phyloP scores from a whole-genome alignment of 1,284 basidiomycete species.

The Cystobasidiaceae sp. region DNA sequence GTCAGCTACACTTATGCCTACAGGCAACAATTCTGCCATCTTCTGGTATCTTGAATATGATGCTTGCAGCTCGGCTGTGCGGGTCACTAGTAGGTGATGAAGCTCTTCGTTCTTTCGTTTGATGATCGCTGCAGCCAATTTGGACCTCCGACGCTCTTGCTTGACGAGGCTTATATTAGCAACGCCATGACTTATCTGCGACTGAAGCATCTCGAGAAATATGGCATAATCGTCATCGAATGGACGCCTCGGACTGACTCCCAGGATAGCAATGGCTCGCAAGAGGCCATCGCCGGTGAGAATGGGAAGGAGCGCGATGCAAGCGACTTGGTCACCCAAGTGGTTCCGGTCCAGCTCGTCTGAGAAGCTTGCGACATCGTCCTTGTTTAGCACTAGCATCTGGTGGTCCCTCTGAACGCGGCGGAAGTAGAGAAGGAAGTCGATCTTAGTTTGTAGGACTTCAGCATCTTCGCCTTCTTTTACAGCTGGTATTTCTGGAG shows the following conservation, averaged over 20 bases:
- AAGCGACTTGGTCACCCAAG: not conserved
- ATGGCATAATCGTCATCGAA: conserved; percentile 35
- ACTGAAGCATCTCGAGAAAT: conserved; percentile 35
- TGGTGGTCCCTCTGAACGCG: not conserved
- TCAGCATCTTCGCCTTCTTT: too few species aligned
- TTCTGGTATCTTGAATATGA: conserved; percentile 35
- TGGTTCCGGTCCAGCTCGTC: not conserved
- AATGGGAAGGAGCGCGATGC: not conserved
- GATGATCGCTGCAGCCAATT: conserved; percentile 34
- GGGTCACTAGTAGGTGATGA: conserved; percentile 31
- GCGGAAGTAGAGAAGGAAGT: not conserved
- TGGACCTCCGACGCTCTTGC: conserved; percentile 35
- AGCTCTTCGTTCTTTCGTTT: conserved; percentile 38
- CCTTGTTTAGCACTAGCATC: not conserved
- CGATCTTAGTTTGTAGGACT: not conserved
- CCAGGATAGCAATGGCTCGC: conserved; percentile 35
- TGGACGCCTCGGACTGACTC: conserved; percentile 33
- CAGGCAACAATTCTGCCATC: conserved; percentile 35
- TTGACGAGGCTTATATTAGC: conserved; percentile 34
- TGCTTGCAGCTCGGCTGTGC: conserved; percentile 34
- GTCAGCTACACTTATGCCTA: conserved; percentile 34
- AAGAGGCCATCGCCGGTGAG: conserved; percentile 29
- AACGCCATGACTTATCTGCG: conserved; percentile 33
- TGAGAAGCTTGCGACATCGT: not conserved
- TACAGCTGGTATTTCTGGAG: not conserved